Percentiles rank a stretch among this genome's conserved stretches.
Evolutionary conservation across 2,329 filamentous ascomycete genomes (phyloP).

Genomic region (Botrytis pseudocinerea): DNA sequence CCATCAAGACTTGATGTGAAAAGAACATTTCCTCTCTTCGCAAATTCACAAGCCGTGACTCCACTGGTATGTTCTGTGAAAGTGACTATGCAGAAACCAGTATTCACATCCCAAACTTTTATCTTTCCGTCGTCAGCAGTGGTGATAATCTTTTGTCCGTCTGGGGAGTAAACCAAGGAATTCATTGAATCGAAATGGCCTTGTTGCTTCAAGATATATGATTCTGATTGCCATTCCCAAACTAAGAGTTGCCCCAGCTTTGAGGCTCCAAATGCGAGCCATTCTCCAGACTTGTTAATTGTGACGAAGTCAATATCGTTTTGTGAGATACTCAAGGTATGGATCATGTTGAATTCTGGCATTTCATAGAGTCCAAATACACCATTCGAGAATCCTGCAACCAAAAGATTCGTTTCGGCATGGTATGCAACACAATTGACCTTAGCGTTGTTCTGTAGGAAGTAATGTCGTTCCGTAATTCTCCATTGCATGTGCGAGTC

Average conservation of each 20-base stretch:
- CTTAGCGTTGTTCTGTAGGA: conserved; percentile 85
- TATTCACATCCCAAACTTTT: conserved; percentile 96
- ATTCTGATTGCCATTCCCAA: conserved; percentile 99
- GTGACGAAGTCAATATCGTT: conserved; percentile 95
- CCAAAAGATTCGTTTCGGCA: conserved; percentile 82
- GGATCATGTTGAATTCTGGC: conserved; percentile 93
- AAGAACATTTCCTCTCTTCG: conserved; percentile 90
- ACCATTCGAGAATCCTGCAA: conserved; percentile 93
- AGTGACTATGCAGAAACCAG: conserved; percentile 96
- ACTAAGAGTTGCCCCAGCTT: conserved; percentile 94
- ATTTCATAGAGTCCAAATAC: conserved; percentile 93
- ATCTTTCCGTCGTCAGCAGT: conserved; percentile 96
- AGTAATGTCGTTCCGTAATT: conserved; percentile 88
- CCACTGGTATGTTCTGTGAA: conserved; percentile 96
- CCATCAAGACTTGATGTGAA: conserved; percentile 96
- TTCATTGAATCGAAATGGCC: conserved; percentile 98
- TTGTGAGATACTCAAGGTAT: conserved; percentile 90
- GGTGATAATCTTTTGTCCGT: conserved; percentile 90
- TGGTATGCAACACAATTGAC: conserved; percentile 92
- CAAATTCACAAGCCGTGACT: conserved; percentile 91
- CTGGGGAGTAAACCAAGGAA: conserved; percentile 86
- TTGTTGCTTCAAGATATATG: conserved; percentile 97
- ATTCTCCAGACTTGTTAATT: conserved; percentile 92
- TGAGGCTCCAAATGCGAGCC: conserved; percentile 95
- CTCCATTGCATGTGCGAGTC: conserved; percentile 79